Evolutionary conservation across 192 early-diverging fungal genomes (phyloP), one percentile per base, ranked within the genome.

Genomic region (Backusella psychrophila): DNA sequence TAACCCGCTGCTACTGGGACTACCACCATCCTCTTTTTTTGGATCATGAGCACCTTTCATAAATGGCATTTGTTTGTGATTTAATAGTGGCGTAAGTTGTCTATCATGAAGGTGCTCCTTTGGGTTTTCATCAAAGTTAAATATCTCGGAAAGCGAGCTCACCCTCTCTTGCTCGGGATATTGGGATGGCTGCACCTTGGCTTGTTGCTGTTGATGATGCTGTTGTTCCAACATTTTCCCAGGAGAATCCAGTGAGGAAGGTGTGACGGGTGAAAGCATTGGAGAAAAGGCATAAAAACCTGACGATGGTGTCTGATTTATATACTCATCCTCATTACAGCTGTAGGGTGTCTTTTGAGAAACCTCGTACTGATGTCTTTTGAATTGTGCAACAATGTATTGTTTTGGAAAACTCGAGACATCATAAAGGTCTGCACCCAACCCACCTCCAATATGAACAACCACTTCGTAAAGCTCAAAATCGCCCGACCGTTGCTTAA

Each of bases 381-480:
- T 36, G 68, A 87, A 83, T 33, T 80, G 74, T 38, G 81, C 85
- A 14, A 88, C 89, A 66, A 90, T 75, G 68, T 90, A 90, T 5
- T 87, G 78, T 68, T 87, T 84, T 34, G 81, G 75, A 31, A 82
- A 80, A 42, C 79, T 88, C 15, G 78, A 77, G 11, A 81, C 80
- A 12, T 81, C 68, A 26, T 72, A 65, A 9, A 90, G 74, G 65
- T 91, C 83, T 1, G 85, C 87, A 44, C 88, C 88, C 17, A 91
- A 69, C 17, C 88, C 89, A 70, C 89, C 89, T 34, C 89, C 89
- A n/a, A 91, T 68, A 78, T 87, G 86, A 72, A 86, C 82, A 14
- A 78, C 68, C 2, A 89, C 74, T 36, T 82, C 80, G 69, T 84
- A 91, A 12, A 85, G 66, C 56, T 86, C 84, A 21, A 79, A 81